phyloP scores from a whole-genome alignment of 148 eudicot genomes.

The Chenopodium formosanum region DNA sequence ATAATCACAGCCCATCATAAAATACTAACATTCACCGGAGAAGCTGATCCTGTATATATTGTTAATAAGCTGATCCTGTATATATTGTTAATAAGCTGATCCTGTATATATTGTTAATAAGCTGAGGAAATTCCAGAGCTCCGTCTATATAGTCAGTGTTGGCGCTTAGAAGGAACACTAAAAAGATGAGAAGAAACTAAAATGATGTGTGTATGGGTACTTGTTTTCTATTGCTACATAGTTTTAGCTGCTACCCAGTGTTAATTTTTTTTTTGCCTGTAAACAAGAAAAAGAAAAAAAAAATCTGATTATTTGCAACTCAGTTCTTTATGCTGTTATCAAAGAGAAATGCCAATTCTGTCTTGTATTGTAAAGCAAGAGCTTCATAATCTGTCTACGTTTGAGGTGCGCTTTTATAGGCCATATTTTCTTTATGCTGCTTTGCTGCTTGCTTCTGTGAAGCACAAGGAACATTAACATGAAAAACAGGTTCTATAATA shows the following conservation, averaged over 20 bases:
- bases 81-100: neutral
- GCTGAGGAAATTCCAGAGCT: conserved; percentile 4
- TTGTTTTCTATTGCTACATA: neutral
- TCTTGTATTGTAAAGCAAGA: too few species aligned
- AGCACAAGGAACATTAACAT: too few species aligned
- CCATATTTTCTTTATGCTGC: too few species aligned
- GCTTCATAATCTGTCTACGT: neutral
- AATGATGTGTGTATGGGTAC: too few species aligned
- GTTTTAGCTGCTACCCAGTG: neutral
- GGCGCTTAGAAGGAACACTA: neutral
- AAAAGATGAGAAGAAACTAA: neutral
- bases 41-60: conserved; percentile 6
- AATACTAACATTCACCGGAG: neutral
- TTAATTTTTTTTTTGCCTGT: neutral
- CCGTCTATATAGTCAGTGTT: neutral
- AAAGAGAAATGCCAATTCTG: neutral
- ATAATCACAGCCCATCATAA: neutral
- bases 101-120: neutral
- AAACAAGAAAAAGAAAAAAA: too few species aligned
- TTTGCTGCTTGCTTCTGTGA: neutral
- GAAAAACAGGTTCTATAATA: too few species aligned
- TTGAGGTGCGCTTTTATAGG: too few species aligned
- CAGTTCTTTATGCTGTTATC: neutral
- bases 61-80: conserved; percentile 6
- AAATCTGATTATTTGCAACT: too few species aligned